These are phyloP conservation scores for Glycine soja DNA, from an alignment of 306 rosid species.

Conservation along the genomic window DNA sequence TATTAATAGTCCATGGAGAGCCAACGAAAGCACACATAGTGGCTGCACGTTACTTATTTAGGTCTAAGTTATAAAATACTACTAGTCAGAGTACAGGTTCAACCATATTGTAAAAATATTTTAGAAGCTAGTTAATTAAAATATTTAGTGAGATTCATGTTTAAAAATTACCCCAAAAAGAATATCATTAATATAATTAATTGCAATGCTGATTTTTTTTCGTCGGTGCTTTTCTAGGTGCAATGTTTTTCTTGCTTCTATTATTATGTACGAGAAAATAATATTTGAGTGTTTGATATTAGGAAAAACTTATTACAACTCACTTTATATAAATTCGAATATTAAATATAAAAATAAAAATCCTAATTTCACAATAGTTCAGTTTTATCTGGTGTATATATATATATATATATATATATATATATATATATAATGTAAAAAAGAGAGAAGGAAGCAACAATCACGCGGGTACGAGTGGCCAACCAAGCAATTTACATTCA, in stretches of 20 bases:
- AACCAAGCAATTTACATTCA: neutral
- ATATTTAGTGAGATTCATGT: neutral
- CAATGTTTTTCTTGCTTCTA: neutral
- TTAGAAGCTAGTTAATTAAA: neutral
- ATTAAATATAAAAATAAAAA: too few species aligned
- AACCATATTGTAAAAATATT: neutral
- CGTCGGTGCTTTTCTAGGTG: neutral
- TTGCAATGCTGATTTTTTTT: neutral
- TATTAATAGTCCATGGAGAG: neutral
- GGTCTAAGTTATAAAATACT: neutral
- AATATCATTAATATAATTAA: neutral
- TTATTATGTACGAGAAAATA: too few species aligned
- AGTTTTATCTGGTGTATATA: too few species aligned
- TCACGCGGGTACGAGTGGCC: slow-evolving; percentile 40
- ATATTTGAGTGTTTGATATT: too few species aligned
- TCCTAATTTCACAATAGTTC: too few species aligned
- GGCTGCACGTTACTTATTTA: neutral
- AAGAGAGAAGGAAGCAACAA: neutral
- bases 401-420: too few species aligned
- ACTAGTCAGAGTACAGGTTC: neutral
- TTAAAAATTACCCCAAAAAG: neutral
- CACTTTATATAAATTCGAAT: too few species aligned
- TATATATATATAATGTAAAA: too few species aligned
- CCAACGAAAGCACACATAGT: neutral
- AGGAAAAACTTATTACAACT: too few species aligned